Evolutionary conservation across 2,329 filamentous ascomycete species (phyloP), one percentile per base, ranked within the genome.

Genomic region (Aspergillus alliaceus): DNA sequence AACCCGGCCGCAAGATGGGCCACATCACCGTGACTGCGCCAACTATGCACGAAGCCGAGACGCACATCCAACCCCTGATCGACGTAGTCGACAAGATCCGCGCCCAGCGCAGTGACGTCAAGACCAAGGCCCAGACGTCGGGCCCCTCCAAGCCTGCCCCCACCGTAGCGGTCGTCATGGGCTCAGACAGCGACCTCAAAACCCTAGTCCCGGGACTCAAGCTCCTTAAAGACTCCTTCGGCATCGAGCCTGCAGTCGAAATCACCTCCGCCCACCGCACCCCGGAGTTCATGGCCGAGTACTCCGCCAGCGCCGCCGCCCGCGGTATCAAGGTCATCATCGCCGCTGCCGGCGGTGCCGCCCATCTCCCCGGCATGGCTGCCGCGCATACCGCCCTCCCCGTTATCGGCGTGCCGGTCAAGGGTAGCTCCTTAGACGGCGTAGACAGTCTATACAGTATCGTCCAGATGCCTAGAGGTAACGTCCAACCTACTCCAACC

Each of bases 1-100:
- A 92, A 66, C 91, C 90, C 4, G 89, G 91, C 32, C 88, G 95
- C 46, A 99, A 98, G 76, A 98, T 98, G 79, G 93, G 93, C 11
- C 95, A 99, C 73, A 86, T 99, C 64, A 98, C 93, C 1, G 78
- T 96, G 35, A 90, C 90, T 1, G 87, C 86, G 1, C 80, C 84
- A 12, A 86, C 84, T 0, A 86, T 93, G 69, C 78, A 83, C 35
- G 82, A 87, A 66, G 86, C 89, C n/a, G 85, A 90, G 70, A 79
- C 82, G 15, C 82, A 87, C 14, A 84, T 89, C 35, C 85, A 89
- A 51, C 86, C 86, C 2, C 82, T 97, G 22, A 85, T 96, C 57
- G 77, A 87, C 66, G 91, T 97, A 58, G 74, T 76, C 37, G 93
- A 98, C 18, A 85, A 88, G 18, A 96, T 98, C 66, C 86, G 90